A percentile compares a stretch with the other conserved stretches of the same genome.
Conservation (phyloP, 73 alveolate species). For the Blepharisma stoltei region DNA sequence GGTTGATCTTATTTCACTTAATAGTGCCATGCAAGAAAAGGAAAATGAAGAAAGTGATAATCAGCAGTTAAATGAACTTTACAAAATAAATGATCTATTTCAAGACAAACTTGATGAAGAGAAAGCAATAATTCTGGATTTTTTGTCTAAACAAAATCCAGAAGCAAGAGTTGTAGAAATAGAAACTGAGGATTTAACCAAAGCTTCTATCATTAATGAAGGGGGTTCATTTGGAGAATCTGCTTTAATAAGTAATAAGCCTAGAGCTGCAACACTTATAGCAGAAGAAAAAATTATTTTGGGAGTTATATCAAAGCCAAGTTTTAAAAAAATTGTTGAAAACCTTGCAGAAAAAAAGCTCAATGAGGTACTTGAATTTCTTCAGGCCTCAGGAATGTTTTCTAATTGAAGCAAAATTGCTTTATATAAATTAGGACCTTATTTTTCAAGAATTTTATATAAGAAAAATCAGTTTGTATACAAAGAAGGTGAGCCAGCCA, state of each 20-base stretch:
- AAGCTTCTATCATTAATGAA: background rate
- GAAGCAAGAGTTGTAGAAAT: background rate
- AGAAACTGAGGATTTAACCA: background rate
- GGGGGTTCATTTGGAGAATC: background rate
- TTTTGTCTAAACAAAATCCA: background rate
- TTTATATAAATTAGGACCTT: background rate
- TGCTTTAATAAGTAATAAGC: conserved; percentile 22
- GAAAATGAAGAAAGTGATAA: no score
- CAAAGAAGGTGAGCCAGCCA: background rate
- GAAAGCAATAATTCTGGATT: background rate
- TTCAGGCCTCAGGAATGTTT: background rate
- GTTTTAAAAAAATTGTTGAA: background rate
- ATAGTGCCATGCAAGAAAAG: no score
- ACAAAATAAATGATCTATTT: no score
- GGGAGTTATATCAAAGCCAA: background rate
- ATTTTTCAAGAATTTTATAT: background rate
- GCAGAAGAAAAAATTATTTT: background rate
- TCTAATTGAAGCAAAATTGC: background rate
- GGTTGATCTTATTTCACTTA: no score
- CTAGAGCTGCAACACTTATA: conserved; percentile 8
- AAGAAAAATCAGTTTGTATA: background rate
- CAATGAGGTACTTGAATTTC: background rate
- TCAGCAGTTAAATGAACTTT: no score
- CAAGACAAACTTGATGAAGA: no score
- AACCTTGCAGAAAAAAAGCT: conserved; percentile 8